Conservation (phyloP, 2,329 filamentous ascomycete genomes). For the Didymella pinodella region DNA sequence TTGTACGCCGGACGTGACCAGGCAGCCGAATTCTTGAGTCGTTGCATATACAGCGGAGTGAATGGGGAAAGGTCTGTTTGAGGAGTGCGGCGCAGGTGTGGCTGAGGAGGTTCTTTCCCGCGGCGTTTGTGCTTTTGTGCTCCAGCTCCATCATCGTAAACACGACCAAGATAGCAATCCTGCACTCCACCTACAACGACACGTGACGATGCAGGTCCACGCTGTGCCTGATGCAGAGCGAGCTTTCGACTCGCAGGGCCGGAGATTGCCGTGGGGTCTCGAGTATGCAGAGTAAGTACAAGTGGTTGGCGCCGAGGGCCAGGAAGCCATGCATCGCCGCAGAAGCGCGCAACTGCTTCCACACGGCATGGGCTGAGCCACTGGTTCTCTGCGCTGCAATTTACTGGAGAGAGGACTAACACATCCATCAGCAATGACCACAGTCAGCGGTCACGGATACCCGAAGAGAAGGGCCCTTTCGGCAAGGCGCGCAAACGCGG, state of each 20-base stretch:
- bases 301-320: not conserved
- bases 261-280: slow-evolving; percentile 69
- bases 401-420: not conserved
- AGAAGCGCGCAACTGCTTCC: slow-evolving; percentile 3
- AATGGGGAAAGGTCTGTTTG: slow-evolving; percentile 29
- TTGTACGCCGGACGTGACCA: slow-evolving; percentile 28
- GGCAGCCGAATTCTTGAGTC: slow-evolving; percentile 34
- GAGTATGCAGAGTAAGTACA: slow-evolving; percentile 66
- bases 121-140: slow-evolving; percentile 29
- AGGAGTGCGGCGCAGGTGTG: slow-evolving; percentile 32
- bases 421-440: slow-evolving; percentile 45
- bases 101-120: slow-evolving; percentile 38
- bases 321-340: not conserved
- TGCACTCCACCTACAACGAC: slow-evolving; percentile 15
- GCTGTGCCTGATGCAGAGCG: slow-evolving; percentile 70
- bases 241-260: slow-evolving; percentile 65
- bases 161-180: slow-evolving; percentile 13
- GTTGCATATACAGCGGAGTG: slow-evolving; percentile 26
- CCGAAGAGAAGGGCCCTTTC: slow-evolving; percentile 69
- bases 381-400: not conserved
- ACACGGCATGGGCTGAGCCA: not conserved
- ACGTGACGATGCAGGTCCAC: slow-evolving; percentile 67
- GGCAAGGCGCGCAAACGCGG: slow-evolving; percentile 60
- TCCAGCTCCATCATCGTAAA: slow-evolving; percentile 31
- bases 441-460: slow-evolving; percentile 59